phyloP scores from a whole-genome alignment of 305 asterid genomes.

The Fraxinus dipetala region DNA sequence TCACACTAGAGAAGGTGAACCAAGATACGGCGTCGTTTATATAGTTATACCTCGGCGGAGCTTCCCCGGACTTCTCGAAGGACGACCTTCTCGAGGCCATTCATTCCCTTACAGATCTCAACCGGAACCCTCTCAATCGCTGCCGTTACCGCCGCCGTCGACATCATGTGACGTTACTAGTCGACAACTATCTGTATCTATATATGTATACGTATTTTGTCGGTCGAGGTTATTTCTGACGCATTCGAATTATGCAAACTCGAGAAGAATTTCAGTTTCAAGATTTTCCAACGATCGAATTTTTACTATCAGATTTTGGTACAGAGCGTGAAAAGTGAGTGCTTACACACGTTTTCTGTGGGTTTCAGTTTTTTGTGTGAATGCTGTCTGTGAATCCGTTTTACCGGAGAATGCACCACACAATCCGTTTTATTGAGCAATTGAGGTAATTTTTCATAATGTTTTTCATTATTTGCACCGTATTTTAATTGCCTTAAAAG shows the following conservation, averaged over 20 bases:
- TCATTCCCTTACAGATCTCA: conserved; percentile 65
- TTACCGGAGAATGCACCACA: neutral
- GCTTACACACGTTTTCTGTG: neutral
- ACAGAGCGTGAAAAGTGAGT: neutral
- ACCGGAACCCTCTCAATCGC: conserved; percentile 42
- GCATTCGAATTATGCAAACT: neutral
- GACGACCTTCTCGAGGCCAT: conserved; percentile 84
- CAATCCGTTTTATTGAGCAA: neutral
- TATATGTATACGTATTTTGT: neutral
- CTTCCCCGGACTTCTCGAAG: conserved; percentile 86
- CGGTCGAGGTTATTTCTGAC: neutral
- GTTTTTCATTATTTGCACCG: neutral
- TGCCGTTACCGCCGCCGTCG: conserved; percentile 29
- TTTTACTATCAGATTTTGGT: neutral
- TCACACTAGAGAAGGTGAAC: conserved; percentile 10
- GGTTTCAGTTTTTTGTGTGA: neutral
- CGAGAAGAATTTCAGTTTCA: neutral
- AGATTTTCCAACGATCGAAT: neutral
- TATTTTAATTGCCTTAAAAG: neutral
- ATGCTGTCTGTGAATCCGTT: neutral
- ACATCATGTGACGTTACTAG: conserved; percentile 37
- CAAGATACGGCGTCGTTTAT: neutral
- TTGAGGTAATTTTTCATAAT: neutral
- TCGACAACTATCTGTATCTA: conserved; percentile 9
- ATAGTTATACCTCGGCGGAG: conserved; percentile 69